Evolutionary conservation across 2,329 filamentous ascomycete genomes (phyloP), one percentile per base, ranked within the genome.

Genomic region (Madurella mycetomatis): DNA sequence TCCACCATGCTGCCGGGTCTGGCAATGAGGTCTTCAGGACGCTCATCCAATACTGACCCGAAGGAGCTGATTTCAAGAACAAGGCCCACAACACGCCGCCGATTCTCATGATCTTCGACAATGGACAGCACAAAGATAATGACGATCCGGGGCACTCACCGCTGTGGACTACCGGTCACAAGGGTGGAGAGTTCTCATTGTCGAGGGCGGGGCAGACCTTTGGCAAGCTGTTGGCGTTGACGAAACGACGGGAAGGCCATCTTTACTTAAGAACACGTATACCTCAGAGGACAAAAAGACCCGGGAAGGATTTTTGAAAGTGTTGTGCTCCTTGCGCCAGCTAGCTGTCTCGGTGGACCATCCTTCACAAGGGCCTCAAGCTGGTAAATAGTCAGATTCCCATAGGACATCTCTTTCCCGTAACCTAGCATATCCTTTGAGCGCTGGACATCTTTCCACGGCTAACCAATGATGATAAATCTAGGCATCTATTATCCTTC

Each of bases 351-450:
- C 47, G 9, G 25, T 41, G 8, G 47, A 49, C 72, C 17, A 41
- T 17, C 37, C 41, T 1, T 11, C 5, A 9, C 41, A 11, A 31
- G 37, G 79, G 78, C 4, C 64, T 73, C 48, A 70, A 4, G 25
- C 3, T 25, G 7, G 7, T 25, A 7, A 25, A 7, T 25, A 4
- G 25, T 25, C 25, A 4, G 25, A n/a, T n/a, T 25, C 25, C 7
- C 7, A 25, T 25, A 25, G 25, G 25, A 25, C 7, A 25, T 25
- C 4, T 25, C 25, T 25, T 25, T 7, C 7, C 25, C 25, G 25
- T 7, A 25, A 7, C 7, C 25, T 25, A 25, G 25, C 25, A 7
- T 25, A 25, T 25, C 25, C 7, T 25, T 25, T 25, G 25, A 25
- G 25, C 7, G 7, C 4, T 25, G 25, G 25, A 7, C 25, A 7